Conservation (phyloP, 176 grass and related monocot species). For the Ananas comosus region DNA sequence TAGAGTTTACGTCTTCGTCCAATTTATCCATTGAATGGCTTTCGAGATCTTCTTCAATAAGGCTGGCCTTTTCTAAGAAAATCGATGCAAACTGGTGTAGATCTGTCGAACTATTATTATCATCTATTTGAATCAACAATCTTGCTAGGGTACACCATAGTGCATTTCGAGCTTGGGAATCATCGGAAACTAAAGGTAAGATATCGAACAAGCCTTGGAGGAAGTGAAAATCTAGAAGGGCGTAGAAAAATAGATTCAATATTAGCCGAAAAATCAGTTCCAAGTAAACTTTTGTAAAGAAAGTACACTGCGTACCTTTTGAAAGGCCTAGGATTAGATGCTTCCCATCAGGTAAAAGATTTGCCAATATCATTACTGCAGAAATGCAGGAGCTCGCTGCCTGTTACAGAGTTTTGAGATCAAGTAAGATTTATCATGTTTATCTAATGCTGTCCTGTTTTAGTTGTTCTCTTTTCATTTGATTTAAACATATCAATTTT, state of each 20-base stretch:
- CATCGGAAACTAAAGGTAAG: slow-evolving; percentile 57
- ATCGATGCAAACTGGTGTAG: slow-evolving; percentile 36
- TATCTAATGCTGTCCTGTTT: neutral
- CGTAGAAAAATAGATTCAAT: slow-evolving; percentile 1
- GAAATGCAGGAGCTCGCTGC: slow-evolving; percentile 43
- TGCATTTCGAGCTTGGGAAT: slow-evolving; percentile 50
- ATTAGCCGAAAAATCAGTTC: slow-evolving; percentile 10
- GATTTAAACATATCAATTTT: neutral
- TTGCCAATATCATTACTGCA: slow-evolving; percentile 69
- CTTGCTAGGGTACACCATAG: slow-evolving; percentile 61
- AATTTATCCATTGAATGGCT: slow-evolving; percentile 28
- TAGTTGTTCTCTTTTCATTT: neutral
- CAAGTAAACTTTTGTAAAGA: no score
- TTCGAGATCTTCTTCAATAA: slow-evolving; percentile 60
- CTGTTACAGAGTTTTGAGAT: slow-evolving; percentile 30
- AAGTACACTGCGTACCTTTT: slow-evolving; percentile 28
- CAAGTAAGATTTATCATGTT: neutral
- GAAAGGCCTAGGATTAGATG: slow-evolving; percentile 37
- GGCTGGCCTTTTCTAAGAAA: slow-evolving; percentile 42
- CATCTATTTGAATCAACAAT: slow-evolving; percentile 31
- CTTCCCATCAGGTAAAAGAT: slow-evolving; percentile 69
- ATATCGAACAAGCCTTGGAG: slow-evolving; percentile 58
- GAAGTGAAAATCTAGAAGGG: slow-evolving; percentile 56
- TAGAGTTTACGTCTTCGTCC: slow-evolving; percentile 16
- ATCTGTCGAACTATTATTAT: slow-evolving; percentile 21